phyloP scores from a whole-genome alignment of 2,329 filamentous ascomycete species.

The Aspergillus sp. region DNA sequence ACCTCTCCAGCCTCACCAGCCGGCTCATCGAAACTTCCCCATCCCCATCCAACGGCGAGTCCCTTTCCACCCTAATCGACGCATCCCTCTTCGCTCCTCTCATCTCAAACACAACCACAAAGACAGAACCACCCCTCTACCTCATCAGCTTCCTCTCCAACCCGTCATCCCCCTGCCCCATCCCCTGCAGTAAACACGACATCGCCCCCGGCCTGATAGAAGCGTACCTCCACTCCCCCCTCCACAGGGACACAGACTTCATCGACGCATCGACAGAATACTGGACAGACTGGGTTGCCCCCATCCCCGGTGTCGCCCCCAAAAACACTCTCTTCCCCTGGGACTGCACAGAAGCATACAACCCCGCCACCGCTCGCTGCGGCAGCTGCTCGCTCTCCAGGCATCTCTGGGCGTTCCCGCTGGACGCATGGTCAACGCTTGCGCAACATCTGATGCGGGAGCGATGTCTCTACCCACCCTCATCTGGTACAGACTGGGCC shows the following conservation, averaged over 20 bases:
- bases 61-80: constrained; percentile 31
- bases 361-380: constrained; percentile 33
- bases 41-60: constrained; percentile 30
- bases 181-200: constrained; percentile 31
- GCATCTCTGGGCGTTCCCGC: constrained; percentile 46
- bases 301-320: too few species aligned
- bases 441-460: constrained; percentile 32
- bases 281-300: constrained; percentile 44
- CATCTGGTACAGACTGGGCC: background rate
- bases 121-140: constrained; percentile 25
- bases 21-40: constrained; percentile 29
- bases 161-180: constrained; percentile 12
- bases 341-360: constrained; percentile 48
- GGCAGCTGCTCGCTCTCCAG: constrained; percentile 42
- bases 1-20: constrained; percentile 29
- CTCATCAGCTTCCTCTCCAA: constrained; percentile 41
- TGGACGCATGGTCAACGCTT: constrained; percentile 44
- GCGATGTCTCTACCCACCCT: background rate
- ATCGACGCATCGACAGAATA: constrained; percentile 46
- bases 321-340: constrained; percentile 38
- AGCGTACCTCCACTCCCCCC: constrained; percentile 32
- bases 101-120: constrained; percentile 7
- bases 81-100: constrained; percentile 30
- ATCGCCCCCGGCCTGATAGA: constrained; percentile 43
- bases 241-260: constrained; percentile 43